These are phyloP conservation scores for Rosellinia necatrix DNA, from an alignment of 2,329 filamentous ascomycete genomes.

Conservation along the genomic window DNA sequence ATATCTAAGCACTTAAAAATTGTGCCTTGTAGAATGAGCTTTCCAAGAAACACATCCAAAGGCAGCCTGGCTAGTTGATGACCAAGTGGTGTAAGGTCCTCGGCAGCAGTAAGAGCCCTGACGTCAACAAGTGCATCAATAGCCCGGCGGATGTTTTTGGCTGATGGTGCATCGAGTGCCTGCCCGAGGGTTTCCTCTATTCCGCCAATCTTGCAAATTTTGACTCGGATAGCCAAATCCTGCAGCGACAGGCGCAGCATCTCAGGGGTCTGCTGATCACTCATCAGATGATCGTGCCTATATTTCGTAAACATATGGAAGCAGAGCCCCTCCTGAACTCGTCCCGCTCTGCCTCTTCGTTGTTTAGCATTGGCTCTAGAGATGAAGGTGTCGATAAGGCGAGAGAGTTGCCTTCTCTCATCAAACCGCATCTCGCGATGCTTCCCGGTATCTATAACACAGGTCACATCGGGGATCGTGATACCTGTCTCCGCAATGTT, in stretches of 20 bases:
- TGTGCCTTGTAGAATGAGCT: constrained; percentile 83
- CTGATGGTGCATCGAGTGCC: constrained; percentile 86
- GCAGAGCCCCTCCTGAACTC: constrained; percentile 92
- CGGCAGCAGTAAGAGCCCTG: constrained; percentile 77
- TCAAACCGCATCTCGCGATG: constrained; percentile 98
- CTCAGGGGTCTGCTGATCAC: constrained; percentile 92
- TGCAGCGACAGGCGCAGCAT: constrained; percentile 94
- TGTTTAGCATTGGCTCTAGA: constrained; percentile 96
- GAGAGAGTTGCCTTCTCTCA: constrained; percentile 86
- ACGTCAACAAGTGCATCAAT: constrained; percentile 94
- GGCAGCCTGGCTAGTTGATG: constrained; percentile 86
- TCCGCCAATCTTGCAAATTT: constrained; percentile 93
- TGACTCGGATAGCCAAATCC: constrained; percentile 92
- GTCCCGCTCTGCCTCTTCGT: constrained; percentile 87
- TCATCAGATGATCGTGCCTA: constrained; percentile 82
- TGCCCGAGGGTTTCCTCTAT: constrained; percentile 88
- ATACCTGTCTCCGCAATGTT: constrained; percentile 99
- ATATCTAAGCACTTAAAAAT: constrained; percentile 93
- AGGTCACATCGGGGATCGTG: constrained; percentile 96
- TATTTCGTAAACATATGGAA: constrained; percentile 95
- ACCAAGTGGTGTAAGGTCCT: constrained; percentile 86
- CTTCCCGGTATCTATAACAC: constrained; percentile 94
- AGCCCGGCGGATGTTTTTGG: constrained; percentile 90
- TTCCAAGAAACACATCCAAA: constrained; percentile 91
- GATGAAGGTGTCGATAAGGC: constrained; percentile 92